These are phyloP conservation scores for Stellera chamaejasme DNA, from an alignment of 345 rosid species.

Conservation along the genomic window DNA sequence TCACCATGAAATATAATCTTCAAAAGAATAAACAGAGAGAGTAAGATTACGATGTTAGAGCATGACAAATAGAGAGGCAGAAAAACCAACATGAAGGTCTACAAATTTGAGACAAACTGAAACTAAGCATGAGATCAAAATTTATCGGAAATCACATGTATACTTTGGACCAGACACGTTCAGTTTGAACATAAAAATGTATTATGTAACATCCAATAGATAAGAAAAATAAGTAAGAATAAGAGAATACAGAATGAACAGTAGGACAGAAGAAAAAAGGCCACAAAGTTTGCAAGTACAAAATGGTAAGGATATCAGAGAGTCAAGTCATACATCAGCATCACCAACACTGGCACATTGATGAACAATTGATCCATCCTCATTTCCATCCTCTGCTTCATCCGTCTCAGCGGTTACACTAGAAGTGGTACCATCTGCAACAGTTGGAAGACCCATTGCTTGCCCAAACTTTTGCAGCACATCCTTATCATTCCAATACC, in stretches of 20 bases:
- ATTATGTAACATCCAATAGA: too few species aligned
- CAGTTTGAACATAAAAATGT: not conserved
- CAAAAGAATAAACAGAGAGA: too few species aligned
- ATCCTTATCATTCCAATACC: slow-evolving; percentile 97
- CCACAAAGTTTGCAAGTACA: too few species aligned
- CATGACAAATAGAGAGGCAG: too few species aligned
- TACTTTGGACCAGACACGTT: not conserved
- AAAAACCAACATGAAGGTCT: too few species aligned
- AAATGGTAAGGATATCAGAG: not conserved
- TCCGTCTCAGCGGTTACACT: slow-evolving; percentile 45
- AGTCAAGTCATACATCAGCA: slow-evolving; percentile 53
- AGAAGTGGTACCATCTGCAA: slow-evolving; percentile 58
- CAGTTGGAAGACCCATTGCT: slow-evolving; percentile 90
- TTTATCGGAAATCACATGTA: too few species aligned
- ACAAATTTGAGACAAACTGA: too few species aligned
- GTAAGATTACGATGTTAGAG: too few species aligned
- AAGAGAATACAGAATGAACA: not conserved
- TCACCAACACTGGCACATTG: slow-evolving; percentile 92
- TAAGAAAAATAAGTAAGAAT: not conserved
- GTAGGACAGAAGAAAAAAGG: too few species aligned
- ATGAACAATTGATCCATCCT: slow-evolving; percentile 90
- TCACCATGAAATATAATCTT: too few species aligned
- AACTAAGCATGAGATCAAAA: too few species aligned
- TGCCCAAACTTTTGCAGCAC: slow-evolving; percentile 90
- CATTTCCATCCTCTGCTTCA: slow-evolving; percentile 68